Base-by-base conservation (phyloP, 2,329 filamentous ascomycete species). In the Cordyceps pruinosa region DNA sequence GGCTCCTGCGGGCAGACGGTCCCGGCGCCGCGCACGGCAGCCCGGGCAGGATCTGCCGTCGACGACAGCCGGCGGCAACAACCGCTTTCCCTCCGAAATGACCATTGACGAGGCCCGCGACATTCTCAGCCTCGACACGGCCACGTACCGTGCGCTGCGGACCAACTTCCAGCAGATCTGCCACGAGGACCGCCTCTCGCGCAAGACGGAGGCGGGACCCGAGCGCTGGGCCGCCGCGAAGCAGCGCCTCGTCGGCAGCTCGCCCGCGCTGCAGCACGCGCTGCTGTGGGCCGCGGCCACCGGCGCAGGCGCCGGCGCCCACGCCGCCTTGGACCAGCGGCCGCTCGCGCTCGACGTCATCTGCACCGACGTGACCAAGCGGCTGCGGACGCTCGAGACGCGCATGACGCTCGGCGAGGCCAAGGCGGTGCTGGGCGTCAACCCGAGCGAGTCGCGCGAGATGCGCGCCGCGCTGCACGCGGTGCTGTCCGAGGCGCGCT, bases 81-180 rank as follows among this genome's bases (percentile, higher is more conserved):
- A 87, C 15, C 83, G 89, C 23, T 94, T 90, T 61, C 88, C 88
- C 1, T 93, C 89, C 0, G 89, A 94, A 69, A 92, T 87, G 13
- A 92, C 89, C 0, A 81, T 94, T 58, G 86, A 89, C 62, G 88
- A 93, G 70, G 86, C 87, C 66, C 89, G 90, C 66, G 77, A 78
- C 13, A 87, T 85, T 59, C 75, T 95, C 28, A 76, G 73, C 37
- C 75, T 95, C 34, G 82, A 87, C 64, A 81, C 79, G 49, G 70
- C 76, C 1, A 73, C 81, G 42, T 94, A 94, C 68, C 78, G 77
- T 32, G 72, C 82, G 58, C 70, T 90, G 17, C 81, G 89, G 30
- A 77, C 84, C 49, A 79, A 81, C 28, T 94, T 91, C 62, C 81
- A 86, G 63, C 73, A 72, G 10, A 88, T 94, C 15, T 93, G 89